A percentile compares a stretch with the other conserved stretches of the same genome.
Conservation (phyloP, 2,329 filamentous ascomycete genomes). For the Fusarium hainanense region DNA sequence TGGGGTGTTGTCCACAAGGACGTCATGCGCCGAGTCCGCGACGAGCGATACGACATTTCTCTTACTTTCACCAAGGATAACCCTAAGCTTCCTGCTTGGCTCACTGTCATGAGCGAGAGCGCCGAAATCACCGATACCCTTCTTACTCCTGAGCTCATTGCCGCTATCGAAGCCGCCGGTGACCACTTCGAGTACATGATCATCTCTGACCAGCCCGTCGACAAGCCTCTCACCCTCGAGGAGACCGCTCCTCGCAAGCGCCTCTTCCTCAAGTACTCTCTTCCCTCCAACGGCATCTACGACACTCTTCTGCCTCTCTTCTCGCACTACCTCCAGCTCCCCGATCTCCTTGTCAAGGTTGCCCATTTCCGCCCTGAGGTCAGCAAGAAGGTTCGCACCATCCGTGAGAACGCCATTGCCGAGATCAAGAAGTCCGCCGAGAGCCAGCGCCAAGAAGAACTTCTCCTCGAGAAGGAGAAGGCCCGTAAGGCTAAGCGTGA, state of each 20-base stretch:
- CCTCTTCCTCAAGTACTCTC: constrained; percentile 79
- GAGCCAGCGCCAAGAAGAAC: constrained; percentile 83
- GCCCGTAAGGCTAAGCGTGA: constrained; percentile 92
- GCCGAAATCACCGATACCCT: constrained; percentile 91
- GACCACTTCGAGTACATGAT: constrained; percentile 86
- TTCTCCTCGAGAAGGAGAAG: constrained; percentile 76
- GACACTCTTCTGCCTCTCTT: constrained; percentile 78
- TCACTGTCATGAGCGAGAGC: constrained; percentile 96
- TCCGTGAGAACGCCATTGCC: constrained; percentile 82
- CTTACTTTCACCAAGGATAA: constrained; percentile 94
- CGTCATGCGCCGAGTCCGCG: constrained; percentile 86
- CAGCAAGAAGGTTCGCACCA: constrained; percentile 80
- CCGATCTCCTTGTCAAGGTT: constrained; percentile 79
- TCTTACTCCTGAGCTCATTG: constrained; percentile 86
- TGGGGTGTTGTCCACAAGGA: constrained; percentile 97
- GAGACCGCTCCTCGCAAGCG: constrained; percentile 89
- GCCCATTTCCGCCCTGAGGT: constrained; percentile 94
- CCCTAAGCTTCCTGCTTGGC: constrained; percentile 87
- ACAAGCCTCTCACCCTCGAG: constrained; percentile 86
- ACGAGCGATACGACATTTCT: constrained; percentile 94
- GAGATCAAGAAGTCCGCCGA: constrained; percentile 84
- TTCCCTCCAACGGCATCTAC: constrained; percentile 73
- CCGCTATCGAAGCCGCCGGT: constrained; percentile 81
- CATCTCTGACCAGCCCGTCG: constrained; percentile 86
- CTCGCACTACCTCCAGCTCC: constrained; percentile 82